A percentile compares a stretch with the other conserved stretches of the same genome.
Evolutionary conservation across 768 basidiomycete genomes (phyloP).

Genomic region (Rhodotorula diobovata): DNA sequence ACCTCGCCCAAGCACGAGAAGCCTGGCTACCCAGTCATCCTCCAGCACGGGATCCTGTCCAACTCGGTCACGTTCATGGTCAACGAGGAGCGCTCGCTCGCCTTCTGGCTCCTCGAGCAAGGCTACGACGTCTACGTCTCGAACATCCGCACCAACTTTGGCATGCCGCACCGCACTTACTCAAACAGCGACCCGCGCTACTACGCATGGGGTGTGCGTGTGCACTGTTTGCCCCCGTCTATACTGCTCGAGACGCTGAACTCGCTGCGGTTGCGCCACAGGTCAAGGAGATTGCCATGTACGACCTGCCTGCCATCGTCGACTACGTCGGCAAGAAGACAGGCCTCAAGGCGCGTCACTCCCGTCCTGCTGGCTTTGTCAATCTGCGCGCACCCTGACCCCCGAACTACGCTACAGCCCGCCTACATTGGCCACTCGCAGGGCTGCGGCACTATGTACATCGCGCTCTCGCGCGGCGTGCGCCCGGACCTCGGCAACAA

Average conservation of each 20-base stretch:
- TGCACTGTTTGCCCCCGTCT: too few species aligned
- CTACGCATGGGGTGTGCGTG: constrained; percentile 25
- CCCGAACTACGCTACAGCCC: constrained; percentile 42
- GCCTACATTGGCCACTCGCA: constrained; percentile 54
- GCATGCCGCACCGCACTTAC: constrained; percentile 49
- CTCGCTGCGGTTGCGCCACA: too few species aligned
- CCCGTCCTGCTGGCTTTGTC: not conserved
- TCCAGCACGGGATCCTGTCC: constrained; percentile 48
- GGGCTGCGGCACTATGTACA: constrained; percentile 48
- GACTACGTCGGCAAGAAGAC: constrained; percentile 50
- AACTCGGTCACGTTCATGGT: constrained; percentile 46
- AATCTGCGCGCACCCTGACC: not conserved
- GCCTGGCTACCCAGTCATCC: constrained; percentile 49
- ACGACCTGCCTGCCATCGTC: constrained; percentile 52
- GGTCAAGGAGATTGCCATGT: constrained; percentile 52
- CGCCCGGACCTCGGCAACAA: constrained; percentile 51
- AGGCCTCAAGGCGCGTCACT: constrained; percentile 38
- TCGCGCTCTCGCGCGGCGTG: constrained; percentile 52
- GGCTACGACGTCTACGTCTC: constrained; percentile 38
- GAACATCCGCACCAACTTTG: constrained; percentile 48
- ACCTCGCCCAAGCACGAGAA: constrained; percentile 28
- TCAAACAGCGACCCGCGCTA: constrained; percentile 24
- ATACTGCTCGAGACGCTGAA: not conserved
- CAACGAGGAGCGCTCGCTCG: constrained; percentile 53
- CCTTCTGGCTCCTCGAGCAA: constrained; percentile 53